Base-by-base conservation (phyloP, 163 green algal species). In the Chloromonas sp. region DNA sequence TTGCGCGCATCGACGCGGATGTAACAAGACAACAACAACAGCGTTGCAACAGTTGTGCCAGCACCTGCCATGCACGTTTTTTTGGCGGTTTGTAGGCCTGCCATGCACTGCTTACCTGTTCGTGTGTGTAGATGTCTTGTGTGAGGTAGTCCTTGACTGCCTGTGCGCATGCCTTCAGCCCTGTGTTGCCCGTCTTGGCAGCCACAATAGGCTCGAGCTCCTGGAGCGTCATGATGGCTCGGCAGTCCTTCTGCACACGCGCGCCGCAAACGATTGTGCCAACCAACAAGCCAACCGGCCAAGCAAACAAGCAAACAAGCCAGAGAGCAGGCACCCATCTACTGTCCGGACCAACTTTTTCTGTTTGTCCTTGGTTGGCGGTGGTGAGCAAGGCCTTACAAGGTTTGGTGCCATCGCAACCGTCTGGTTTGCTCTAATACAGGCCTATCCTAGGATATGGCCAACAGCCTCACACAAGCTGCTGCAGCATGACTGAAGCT, bases 121-220 rank as follows among this genome's bases (percentile, higher is more conserved):
- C 71, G 59, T 77, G 58, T 2, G 78, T 90, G 92, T 98, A 98
- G 1, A 88, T 83, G 0, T 74, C 91, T 71, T 95, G 90, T 60
- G 96, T 87, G 81, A 98, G 89, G 14, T 92, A 89, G 87, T 93
- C 81, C 74, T 90, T 60, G 36, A 93, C 92, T 14, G 90, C 92
- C 60, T 85, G 74, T 84, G 61, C 60, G 58, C 70, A 80, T 61
- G 78, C 84, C 14, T 58, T 84, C 60, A 86, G 77, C 60, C 81
- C 84, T 62, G 80, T 57, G 2, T 0, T 15, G 57, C 87, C 88
- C 62, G 85, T 84, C 82, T 86, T 86, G 2, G 79, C 86, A 0
- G 86, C 88, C 2, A 95, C 89, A 1, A 92, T 60, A 0, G 92
- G 89, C 91, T 98, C 94, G 1, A 98, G 87, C 79, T 98, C 89